These are phyloP conservation scores for Aspergillus panamensis DNA, from an alignment of 495 filamentous ascomycete species.

Conservation along the genomic window DNA sequence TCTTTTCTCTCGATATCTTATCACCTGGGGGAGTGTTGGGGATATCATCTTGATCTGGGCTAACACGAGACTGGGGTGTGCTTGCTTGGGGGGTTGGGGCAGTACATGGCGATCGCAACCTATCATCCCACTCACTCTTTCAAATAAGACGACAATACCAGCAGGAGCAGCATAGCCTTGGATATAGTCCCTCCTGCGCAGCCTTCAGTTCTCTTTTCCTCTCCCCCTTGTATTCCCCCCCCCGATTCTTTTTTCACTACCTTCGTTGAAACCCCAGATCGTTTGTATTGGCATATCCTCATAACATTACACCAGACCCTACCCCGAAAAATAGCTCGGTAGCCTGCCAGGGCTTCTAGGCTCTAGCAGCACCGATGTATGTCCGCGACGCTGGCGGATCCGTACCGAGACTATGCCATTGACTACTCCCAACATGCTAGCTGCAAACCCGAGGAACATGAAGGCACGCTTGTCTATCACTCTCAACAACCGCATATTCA, in stretches of 20 bases:
- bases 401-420: conserved; percentile 42
- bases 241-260: conserved; percentile 5
- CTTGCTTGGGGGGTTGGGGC: conserved; percentile 11
- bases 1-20: conserved; percentile 7
- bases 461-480: conserved; percentile 36
- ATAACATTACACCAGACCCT: neutral
- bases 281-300: neutral
- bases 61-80: conserved; percentile 14
- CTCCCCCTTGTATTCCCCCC: neutral
- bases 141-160: neutral
- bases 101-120: conserved; percentile 15
- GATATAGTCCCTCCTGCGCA: neutral
- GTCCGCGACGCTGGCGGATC: conserved; percentile 42
- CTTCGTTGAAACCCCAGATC: neutral
- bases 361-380: conserved; percentile 45
- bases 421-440: conserved; percentile 35
- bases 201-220: neutral
- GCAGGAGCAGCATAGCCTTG: neutral
- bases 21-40: conserved; percentile 13
- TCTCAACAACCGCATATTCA: conserved; percentile 29
- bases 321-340: conserved; percentile 15
- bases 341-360: conserved; percentile 37
- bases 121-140: conserved; percentile 5
- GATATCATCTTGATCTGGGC: conserved; percentile 5
- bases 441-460: conserved; percentile 34